Base-by-base conservation (phyloP, 371 early-diverging fungal genomes). In the Lichtheimia corymbifera region DNA sequence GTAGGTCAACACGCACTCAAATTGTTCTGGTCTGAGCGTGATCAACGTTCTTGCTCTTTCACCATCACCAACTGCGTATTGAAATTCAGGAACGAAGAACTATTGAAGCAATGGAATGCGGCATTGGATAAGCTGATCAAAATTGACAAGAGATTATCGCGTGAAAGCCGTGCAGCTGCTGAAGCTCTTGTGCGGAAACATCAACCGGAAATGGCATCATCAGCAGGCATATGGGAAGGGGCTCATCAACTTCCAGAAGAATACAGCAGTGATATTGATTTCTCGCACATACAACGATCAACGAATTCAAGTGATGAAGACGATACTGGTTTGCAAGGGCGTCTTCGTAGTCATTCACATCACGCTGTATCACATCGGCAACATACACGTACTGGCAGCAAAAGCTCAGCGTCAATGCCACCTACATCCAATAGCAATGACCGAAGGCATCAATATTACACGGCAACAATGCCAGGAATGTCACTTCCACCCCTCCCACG, bases 1-100 rank as follows among this genome's bases (percentile, higher is more conserved):
- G 20, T 47, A 73, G 77, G 77, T n/a, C 53, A 62, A 35, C 69
- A 71, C 52, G 64, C 71, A 5, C 35, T 79, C 20, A 65, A 66
- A 17, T 51, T 79, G 3, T 69, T 71, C 53, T 79, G 76, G 73
- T 66, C 65, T 12, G 73, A 79, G 53, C 62, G 65, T 50, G 62
- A 63, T 49, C 47, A 43, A n/a, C 55, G 61, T 11, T 42, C 67
- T 5, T 42, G 55, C 35, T 59, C 58, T 50, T 83, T 86, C 13
- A 88, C 86, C 12, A 80, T 87, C 67, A 93, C 96, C 59, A 86
- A 90, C 43, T 94, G 97, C 70, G 86, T 88, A 43, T 71, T 97
- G 22, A 90, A 88, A 62, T 95, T 94, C 71, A 80, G 93, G n/a
- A 91, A 93, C 61, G 90, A 88, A 45, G 98, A 98, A 62, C 96